A percentile compares a stretch with the other conserved stretches of the same genome.
Evolutionary conservation across 345 rosid species (phyloP).

Genomic region (Orychophragmus violaceus): DNA sequence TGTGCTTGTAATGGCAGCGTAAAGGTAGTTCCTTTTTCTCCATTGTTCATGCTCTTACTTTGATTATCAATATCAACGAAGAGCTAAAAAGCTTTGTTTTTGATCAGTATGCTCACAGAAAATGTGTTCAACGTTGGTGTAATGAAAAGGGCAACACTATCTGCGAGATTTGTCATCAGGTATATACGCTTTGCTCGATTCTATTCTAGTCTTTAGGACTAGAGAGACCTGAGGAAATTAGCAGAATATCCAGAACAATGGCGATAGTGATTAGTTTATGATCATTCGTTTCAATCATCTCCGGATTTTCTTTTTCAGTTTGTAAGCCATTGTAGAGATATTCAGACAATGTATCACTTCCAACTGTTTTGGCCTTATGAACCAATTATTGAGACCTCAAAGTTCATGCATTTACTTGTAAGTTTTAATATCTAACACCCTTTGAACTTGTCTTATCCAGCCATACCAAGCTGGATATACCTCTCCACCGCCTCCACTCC

Average conservation of each 20-base stretch:
- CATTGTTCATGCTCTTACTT: background rate
- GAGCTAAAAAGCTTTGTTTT: background rate
- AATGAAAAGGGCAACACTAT: constrained; percentile 78
- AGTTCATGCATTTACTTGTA: background rate
- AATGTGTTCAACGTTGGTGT: constrained; percentile 97
- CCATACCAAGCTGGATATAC: constrained; percentile 82
- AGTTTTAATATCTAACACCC: background rate
- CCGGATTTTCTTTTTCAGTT: background rate
- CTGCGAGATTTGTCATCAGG: constrained; percentile 99
- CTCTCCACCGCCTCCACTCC: constrained; percentile 58
- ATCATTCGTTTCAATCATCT: background rate
- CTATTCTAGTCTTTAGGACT: background rate
- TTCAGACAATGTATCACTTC: no score
- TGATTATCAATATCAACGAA: background rate
- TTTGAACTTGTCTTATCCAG: constrained; percentile 35
- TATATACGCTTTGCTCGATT: constrained; percentile 18
- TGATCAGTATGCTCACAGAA: constrained; percentile 75
- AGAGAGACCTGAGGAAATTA: background rate
- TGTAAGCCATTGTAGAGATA: background rate
- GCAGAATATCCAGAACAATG: background rate
- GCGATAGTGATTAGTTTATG: background rate
- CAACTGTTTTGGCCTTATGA: background rate
- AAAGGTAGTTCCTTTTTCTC: constrained; percentile 41
- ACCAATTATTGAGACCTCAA: background rate
- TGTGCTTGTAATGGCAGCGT: constrained; percentile 88